These are phyloP conservation scores for Cenococcum geophilum DNA, from an alignment of 495 filamentous ascomycete genomes.

Conservation along the genomic window DNA sequence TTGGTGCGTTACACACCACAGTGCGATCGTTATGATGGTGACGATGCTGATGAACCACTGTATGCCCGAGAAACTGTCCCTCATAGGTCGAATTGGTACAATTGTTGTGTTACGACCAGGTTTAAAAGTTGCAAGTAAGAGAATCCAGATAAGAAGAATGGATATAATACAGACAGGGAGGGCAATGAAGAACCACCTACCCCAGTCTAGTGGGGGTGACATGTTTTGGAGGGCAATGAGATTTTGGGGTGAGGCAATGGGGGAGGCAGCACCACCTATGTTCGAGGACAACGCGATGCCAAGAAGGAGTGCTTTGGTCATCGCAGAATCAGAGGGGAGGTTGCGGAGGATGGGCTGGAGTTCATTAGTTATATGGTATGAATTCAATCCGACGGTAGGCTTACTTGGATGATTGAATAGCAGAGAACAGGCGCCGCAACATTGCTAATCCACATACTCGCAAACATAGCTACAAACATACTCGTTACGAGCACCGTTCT, in stretches of 20 bases:
- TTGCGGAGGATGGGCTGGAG: slow-evolving; percentile 86
- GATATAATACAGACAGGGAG: slow-evolving; percentile 88
- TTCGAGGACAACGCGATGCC: slow-evolving; percentile 94
- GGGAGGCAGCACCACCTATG: slow-evolving; percentile 91
- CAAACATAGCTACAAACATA: slow-evolving; percentile 97
- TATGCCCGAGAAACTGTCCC: slow-evolving; percentile 77
- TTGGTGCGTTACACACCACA: slow-evolving; percentile 91
- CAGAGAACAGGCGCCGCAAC: slow-evolving; percentile 97
- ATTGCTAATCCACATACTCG: slow-evolving; percentile 99
- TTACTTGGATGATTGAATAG: slow-evolving; percentile 88
- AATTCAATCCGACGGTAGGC: slow-evolving; percentile 6
- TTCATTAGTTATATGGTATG: not conserved
- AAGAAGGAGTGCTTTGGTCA: slow-evolving; percentile 91
- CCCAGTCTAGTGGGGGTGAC: slow-evolving; percentile 83
- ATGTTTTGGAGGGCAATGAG: slow-evolving; percentile 95
- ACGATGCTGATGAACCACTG: slow-evolving; percentile 89
- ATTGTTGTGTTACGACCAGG: slow-evolving; percentile 82
- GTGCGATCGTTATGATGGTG: slow-evolving; percentile 76
- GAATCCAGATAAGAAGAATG: slow-evolving; percentile 80
- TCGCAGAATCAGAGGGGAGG: slow-evolving; percentile 77
- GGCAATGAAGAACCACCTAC: slow-evolving; percentile 92
- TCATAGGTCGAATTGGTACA: slow-evolving; percentile 80
- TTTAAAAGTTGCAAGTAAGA: slow-evolving; percentile 78
- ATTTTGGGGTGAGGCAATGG: slow-evolving; percentile 95
- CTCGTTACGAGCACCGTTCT: slow-evolving; percentile 83